Percentiles rank a stretch among this genome's conserved stretches.
These are phyloP conservation scores for Alternaria sp. DNA, from an alignment of 2,329 filamentous ascomycete genomes.

Conservation along the genomic window DNA sequence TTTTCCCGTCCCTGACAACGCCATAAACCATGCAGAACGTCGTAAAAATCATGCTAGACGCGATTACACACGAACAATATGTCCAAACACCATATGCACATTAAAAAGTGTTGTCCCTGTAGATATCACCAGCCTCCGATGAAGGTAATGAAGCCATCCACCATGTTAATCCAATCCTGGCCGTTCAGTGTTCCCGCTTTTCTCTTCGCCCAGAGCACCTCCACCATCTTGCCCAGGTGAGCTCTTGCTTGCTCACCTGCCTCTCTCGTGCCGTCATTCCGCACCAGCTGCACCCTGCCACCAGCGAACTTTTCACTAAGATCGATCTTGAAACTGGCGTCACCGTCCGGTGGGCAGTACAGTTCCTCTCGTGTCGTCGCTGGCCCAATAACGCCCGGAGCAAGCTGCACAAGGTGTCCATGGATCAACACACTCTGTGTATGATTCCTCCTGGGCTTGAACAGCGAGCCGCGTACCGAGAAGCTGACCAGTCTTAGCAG, in stretches of 20 bases:
- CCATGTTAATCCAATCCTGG: constrained; percentile 47
- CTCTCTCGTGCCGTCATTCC: constrained; percentile 46
- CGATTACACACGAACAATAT: background rate
- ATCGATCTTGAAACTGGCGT: constrained; percentile 50
- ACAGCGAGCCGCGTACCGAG: constrained; percentile 44
- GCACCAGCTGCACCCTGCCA: constrained; percentile 42
- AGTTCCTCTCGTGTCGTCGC: constrained; percentile 24
- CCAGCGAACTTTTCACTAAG: constrained; percentile 48
- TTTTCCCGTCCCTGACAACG: constrained; percentile 3
- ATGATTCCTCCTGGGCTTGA: constrained; percentile 43
- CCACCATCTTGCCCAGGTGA: constrained; percentile 35
- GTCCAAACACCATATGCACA: background rate
- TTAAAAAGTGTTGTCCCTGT: background rate
- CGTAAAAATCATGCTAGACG: constrained; percentile 4
- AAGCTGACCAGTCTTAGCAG: constrained; percentile 45
- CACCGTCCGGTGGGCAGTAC: constrained; percentile 47
- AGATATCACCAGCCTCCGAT: constrained; percentile 40
- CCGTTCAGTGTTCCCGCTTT: constrained; percentile 40
- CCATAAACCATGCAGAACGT: constrained; percentile 4
- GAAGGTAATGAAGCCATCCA: constrained; percentile 47
- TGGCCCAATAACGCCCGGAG: constrained; percentile 20
- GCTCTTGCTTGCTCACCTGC: constrained; percentile 39
- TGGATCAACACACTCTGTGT: constrained; percentile 30
- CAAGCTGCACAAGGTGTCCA: constrained; percentile 33
- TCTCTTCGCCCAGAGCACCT: constrained; percentile 47